A percentile compares a stretch with the other conserved stretches of the same genome.
Conservation (phyloP, 768 basidiomycete genomes). For the Suillus variegatus region DNA sequence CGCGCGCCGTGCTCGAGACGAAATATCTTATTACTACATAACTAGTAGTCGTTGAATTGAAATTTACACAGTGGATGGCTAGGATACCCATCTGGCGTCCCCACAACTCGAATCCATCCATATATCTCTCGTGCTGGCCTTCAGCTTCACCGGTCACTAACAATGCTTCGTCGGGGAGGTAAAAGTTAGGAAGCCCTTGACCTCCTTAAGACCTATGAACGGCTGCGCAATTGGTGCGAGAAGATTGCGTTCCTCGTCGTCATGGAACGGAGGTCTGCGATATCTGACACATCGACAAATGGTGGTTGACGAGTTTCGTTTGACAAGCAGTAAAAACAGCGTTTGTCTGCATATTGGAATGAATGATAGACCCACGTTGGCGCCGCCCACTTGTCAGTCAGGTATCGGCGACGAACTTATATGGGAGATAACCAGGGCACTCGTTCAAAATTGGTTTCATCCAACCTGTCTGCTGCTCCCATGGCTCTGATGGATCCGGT, state of each 20-base stretch:
- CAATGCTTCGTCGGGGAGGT: too few relatives aligned
- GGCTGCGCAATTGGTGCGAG: constrained; percentile 14
- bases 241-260: constrained; percentile 7
- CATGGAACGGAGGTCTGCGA: constrained; percentile 8
- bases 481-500: constrained; percentile 14
- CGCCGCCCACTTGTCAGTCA: too few relatives aligned
- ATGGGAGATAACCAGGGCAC: constrained; percentile 6
- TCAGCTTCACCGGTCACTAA: too few relatives aligned
- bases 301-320: constrained; percentile 17
- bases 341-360: neutral
- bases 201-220: too few relatives aligned
- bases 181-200: too few relatives aligned
- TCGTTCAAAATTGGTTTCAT: neutral
- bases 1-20: too few relatives aligned
- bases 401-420: constrained; percentile 6
- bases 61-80: too few relatives aligned
- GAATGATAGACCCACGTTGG: neutral
- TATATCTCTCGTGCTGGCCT: too few relatives aligned
- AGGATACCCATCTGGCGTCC: too few relatives aligned
- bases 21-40: too few relatives aligned
- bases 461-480: constrained; percentile 20
- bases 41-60: too few relatives aligned
- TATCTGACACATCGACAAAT: constrained; percentile 16
- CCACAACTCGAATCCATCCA: too few relatives aligned
- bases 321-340: constrained; percentile 4